Evolutionary conservation across 2,329 filamentous ascomycete species (phyloP).

Genomic region (Penicillium sp.): DNA sequence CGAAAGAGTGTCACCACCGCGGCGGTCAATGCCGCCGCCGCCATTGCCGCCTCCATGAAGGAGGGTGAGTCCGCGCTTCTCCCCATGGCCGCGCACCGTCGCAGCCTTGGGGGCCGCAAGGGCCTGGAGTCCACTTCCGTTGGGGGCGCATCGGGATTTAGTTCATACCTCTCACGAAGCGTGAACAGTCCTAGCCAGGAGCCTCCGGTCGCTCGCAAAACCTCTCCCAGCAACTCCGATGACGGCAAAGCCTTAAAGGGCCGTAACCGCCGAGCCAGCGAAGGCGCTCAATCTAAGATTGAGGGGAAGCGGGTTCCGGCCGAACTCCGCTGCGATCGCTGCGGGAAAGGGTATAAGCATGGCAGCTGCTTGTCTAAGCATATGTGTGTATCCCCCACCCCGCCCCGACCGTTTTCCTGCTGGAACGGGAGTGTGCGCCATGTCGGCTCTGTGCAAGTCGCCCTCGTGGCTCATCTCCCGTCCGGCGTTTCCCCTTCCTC

Average conservation of each 20-base stretch:
- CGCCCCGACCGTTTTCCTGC: slow-evolving; percentile 40
- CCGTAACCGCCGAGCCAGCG: slow-evolving; percentile 68
- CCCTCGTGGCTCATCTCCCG: slow-evolving; percentile 36
- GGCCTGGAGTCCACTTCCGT: slow-evolving; percentile 66
- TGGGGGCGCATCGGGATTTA: slow-evolving; percentile 41
- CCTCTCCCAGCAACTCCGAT: slow-evolving; percentile 33
- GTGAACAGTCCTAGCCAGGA: slow-evolving; percentile 38
- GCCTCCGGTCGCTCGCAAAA: slow-evolving; percentile 39
- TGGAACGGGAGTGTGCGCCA: slow-evolving; percentile 43
- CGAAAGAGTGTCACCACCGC: slow-evolving; percentile 89
- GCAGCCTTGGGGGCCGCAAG: slow-evolving; percentile 43
- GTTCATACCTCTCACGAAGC: slow-evolving; percentile 44
- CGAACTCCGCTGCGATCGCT: slow-evolving; percentile 94
- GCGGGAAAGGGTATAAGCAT: slow-evolving; percentile 99
- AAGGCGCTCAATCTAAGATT: slow-evolving; percentile 82
- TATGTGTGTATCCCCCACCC: slow-evolving; percentile 81
- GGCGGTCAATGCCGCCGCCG: slow-evolving; percentile 70
- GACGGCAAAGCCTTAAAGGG: slow-evolving; percentile 51
- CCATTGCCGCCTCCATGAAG: slow-evolving; percentile 64
- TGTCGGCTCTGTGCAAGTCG: slow-evolving; percentile 41
- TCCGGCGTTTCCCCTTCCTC: slow-evolving; percentile 27
- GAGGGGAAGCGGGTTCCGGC: slow-evolving; percentile 75
- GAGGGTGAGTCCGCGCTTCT: slow-evolving; percentile 64
- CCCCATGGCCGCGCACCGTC: slow-evolving; percentile 57
- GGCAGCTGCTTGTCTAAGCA: slow-evolving; percentile 99